phyloP scores from a whole-genome alignment of 164 flowering plant species.

The Piper longum region DNA sequence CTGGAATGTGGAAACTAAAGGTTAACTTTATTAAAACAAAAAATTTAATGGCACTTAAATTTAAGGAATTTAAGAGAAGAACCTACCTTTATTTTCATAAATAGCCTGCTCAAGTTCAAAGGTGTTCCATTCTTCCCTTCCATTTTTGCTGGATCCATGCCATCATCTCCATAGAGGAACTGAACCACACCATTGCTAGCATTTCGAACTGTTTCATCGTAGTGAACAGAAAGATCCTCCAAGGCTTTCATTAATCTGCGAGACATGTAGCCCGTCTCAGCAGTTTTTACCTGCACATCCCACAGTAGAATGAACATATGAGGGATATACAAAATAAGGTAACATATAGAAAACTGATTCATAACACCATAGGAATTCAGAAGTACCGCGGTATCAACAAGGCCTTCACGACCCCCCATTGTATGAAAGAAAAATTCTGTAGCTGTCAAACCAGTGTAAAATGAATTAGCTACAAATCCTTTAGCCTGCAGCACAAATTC shows the following conservation, averaged over 20 bases:
- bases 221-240: slow-evolving; percentile 72
- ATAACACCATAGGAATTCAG: background rate
- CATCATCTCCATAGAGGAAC: slow-evolving; percentile 93
- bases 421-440: slow-evolving; percentile 98
- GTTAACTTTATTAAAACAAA: background rate
- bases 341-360: background rate
- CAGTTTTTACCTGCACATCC: slow-evolving; percentile 81
- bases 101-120: slow-evolving; percentile 62
- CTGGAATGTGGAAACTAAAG: slow-evolving; percentile 20
- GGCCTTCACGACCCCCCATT: slow-evolving; percentile 99
- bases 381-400: slow-evolving; percentile 93
- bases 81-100: slow-evolving; percentile 58
- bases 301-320: background rate
- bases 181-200: slow-evolving; percentile 72
- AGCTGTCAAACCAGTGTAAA: slow-evolving; percentile 80
- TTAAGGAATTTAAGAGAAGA: background rate
- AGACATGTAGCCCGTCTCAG: slow-evolving; percentile 98
- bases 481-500: slow-evolving; percentile 58
- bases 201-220: slow-evolving; percentile 77
- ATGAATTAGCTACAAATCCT: slow-evolving; percentile 96
- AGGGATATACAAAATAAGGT: background rate
- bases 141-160: slow-evolving; percentile 93
- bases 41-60: background rate
- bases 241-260: slow-evolving; percentile 85
- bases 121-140: slow-evolving; percentile 71